These are phyloP conservation scores for Pichia kudriavzevii DNA, from an alignment of 1,139 yeast species.

Conservation along the genomic window DNA sequence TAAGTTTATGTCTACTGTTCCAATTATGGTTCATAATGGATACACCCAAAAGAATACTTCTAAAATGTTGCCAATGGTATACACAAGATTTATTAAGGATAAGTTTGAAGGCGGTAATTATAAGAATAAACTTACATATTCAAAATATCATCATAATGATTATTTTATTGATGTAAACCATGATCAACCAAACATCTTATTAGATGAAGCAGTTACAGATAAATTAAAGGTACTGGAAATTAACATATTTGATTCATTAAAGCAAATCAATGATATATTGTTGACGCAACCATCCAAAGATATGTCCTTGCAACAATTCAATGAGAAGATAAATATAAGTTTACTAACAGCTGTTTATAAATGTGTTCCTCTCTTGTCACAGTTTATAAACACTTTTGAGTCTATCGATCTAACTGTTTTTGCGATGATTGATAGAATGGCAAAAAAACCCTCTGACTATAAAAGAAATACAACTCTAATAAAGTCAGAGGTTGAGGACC, in stretches of 20 bases:
- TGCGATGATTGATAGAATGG: constrained; percentile 24
- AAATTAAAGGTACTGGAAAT: constrained; percentile 32
- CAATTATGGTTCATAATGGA: constrained; percentile 26
- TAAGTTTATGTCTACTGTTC: constrained; percentile 24
- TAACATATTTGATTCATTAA: constrained; percentile 34
- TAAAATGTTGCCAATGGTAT: constrained; percentile 49
- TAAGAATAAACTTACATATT: constrained; percentile 53
- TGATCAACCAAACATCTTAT: constrained; percentile 37
- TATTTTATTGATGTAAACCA: constrained; percentile 17
- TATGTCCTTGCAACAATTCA: constrained; percentile 22
- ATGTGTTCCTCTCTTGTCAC: constrained; percentile 41
- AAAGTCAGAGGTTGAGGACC: constrained; percentile 1
- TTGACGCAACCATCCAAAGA: constrained; percentile 32
- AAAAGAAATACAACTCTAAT: constrained; percentile 18
- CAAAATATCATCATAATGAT: constrained; percentile 7
- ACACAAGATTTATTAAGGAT: constrained; percentile 58
- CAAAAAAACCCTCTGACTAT: constrained; percentile 9
- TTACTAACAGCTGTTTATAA: constrained; percentile 48
- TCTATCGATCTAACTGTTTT: constrained; percentile 58
- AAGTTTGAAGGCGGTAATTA: constrained; percentile 70
- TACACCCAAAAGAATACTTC: constrained; percentile 18
- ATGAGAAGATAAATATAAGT: constrained; percentile 46
- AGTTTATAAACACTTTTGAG: constrained; percentile 47
- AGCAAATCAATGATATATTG: constrained; percentile 36
- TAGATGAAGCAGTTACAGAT: constrained; percentile 43